A percentile compares a stretch with the other conserved stretches of the same genome.
phyloP scores from a whole-genome alignment of 1,284 basidiomycete species.

The Xerocomus minutiporus region DNA sequence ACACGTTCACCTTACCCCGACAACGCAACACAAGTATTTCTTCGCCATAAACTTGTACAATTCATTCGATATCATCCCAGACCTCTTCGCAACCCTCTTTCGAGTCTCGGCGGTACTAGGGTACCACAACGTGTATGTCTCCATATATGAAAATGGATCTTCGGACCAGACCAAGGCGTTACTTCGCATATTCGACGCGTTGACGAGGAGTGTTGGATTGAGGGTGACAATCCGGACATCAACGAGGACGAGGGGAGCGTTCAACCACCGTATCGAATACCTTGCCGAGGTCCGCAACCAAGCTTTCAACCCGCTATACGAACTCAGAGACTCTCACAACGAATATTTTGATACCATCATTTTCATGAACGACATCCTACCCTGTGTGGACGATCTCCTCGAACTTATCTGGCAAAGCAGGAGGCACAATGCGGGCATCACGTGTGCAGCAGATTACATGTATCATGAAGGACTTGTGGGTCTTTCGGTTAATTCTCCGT shows the following conservation, averaged over 20 bases:
- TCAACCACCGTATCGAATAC: conserved; percentile 98
- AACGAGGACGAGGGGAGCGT: conserved; percentile 87
- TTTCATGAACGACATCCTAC: conserved; percentile 98
- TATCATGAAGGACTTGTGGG: conserved; percentile 88
- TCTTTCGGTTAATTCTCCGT: conserved; percentile 8
- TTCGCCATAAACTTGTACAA: conserved; percentile 98
- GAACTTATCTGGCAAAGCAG: conserved; percentile 94
- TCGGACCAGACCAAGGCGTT: conserved; percentile 95
- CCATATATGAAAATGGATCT: conserved; percentile 97
- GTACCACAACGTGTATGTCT: conserved; percentile 94
- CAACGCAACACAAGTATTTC: conserved; percentile 88
- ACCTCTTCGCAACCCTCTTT: conserved; percentile 94
- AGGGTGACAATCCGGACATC: conserved; percentile 88
- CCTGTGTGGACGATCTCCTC: conserved; percentile 91
- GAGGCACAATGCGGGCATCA: conserved; percentile 90
- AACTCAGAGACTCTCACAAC: conserved; percentile 82
- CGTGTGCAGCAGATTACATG: conserved; percentile 96
- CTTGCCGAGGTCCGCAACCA: conserved; percentile 94
- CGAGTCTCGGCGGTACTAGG: conserved; percentile 84
- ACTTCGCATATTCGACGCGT: conserved; percentile 85
- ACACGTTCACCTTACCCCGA: conserved; percentile 34
- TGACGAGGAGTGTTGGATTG: conserved; percentile 83
- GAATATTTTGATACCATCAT: conserved; percentile 93
- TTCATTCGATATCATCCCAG: conserved; percentile 96
- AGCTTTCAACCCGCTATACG: conserved; percentile 88